Base-by-base conservation (phyloP, 805 yeast genomes). In the Barnettozyma pratensis region DNA sequence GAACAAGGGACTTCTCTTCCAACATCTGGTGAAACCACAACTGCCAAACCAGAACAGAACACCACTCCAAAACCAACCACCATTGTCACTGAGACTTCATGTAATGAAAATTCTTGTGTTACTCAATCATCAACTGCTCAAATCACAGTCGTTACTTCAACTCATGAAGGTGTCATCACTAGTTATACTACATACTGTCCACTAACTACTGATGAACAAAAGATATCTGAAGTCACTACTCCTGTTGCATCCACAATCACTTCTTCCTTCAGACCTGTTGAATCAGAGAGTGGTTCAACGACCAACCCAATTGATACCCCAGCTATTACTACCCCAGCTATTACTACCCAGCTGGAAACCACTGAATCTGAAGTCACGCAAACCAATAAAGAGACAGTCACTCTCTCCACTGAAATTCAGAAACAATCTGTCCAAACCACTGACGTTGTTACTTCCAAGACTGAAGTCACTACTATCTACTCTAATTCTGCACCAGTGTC, bases 101-200 rank as follows among this genome's bases (percentile, higher is more conserved):
- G 72, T 56, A 56, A 55, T 44, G 61, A 57, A 27, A 54, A 62
- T 57, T 54, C 53, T 29, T 68, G 73, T 57, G 43, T 54, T 28
- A 67, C 65, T 46, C 57, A 62, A 29, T 64, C 58, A 10, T 59
- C 69, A 32, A 59, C 68, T 52, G 68, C 71, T 54, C 51, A 59
- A 50, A 62, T 66, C 12, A 64, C 68, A 14, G 61, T 65, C 48
- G 65, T 69, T 39, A 67, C 71, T 38, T 60, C 61, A 39, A 64
- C 71, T 5, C 45, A 37, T 34, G 31, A 37, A 14, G 43, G 43
- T 39, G 45, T 51, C 1, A 62, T 42, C 39, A 74, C 74, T n/a
- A 58, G 61, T 14, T 73, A 66, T 62, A 68, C 73, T 25, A 67
- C 74, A 7, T 69, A 66, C 63, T 68, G 73, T 49, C 73, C 50